Conservation (phyloP, 345 rosid species). For the Cochlearia excelsa region DNA sequence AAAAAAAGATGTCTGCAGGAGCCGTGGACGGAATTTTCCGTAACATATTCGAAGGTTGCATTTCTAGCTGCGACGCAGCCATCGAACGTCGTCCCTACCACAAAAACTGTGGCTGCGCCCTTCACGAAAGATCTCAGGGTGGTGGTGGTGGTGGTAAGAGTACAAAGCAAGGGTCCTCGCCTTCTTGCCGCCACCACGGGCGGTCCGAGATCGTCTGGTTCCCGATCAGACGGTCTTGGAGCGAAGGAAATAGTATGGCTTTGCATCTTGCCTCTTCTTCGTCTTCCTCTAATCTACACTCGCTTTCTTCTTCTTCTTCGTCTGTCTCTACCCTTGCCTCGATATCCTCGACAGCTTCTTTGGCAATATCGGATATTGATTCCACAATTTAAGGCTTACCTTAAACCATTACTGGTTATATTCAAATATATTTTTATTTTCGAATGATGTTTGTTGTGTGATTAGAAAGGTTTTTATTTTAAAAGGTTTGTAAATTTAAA, state of each 20-base stretch:
- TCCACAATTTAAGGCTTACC: slow-evolving; percentile 11
- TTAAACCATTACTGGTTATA: background rate
- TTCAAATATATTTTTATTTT: background rate
- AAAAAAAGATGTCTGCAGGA: slow-evolving; percentile 42
- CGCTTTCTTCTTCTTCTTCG: slow-evolving; percentile 51
- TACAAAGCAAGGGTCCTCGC: background rate
- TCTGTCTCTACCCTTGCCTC: slow-evolving; percentile 29
- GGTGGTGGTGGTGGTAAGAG: no score
- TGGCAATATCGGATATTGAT: slow-evolving; percentile 23
- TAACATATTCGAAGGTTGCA: slow-evolving; percentile 51
- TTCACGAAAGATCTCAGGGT: slow-evolving; percentile 38
- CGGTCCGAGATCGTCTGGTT: slow-evolving; percentile 40
- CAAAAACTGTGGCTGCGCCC: slow-evolving; percentile 59
- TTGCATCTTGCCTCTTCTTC: slow-evolving; percentile 34
- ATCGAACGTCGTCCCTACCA: slow-evolving; percentile 67
- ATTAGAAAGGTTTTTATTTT: slow-evolving; percentile 4
- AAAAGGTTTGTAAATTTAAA: no score
- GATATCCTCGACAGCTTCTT: slow-evolving; percentile 20
- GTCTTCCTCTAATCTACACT: slow-evolving; percentile 32
- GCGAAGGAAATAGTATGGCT: slow-evolving; percentile 54
- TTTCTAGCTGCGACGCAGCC: slow-evolving; percentile 44
- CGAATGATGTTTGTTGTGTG: slow-evolving; percentile 10
- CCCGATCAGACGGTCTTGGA: slow-evolving; percentile 61
- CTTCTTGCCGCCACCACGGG: slow-evolving; percentile 26
- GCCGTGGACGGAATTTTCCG: slow-evolving; percentile 56